phyloP scores from a whole-genome alignment of 495 filamentous ascomycete genomes.

The Xylona heveae region DNA sequence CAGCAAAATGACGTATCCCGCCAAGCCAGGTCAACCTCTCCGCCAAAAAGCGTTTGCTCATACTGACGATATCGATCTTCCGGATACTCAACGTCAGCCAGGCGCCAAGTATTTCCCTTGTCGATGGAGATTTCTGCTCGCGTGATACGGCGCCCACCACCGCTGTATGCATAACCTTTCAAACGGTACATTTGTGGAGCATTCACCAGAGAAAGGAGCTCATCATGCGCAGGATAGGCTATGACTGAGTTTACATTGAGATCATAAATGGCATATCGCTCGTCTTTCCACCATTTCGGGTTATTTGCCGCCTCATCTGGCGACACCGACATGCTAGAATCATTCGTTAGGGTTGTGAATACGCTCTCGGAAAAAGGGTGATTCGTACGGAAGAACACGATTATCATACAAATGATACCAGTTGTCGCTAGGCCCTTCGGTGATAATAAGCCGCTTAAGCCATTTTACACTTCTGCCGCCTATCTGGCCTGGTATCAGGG shows the following conservation, averaged over 20 bases:
- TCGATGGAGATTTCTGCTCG: conserved; percentile 74
- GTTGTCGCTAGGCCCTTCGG: conserved; percentile 62
- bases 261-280: conserved; percentile 89
- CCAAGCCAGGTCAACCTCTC: conserved; percentile 61
- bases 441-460: conserved; percentile 69
- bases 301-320: conserved; percentile 63
- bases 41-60: conserved; percentile 49
- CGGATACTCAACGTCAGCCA: conserved; percentile 65
- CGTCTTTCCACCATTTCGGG: conserved; percentile 70
- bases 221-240: conserved; percentile 66
- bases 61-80: conserved; percentile 71
- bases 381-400: conserved; percentile 46
- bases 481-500: conserved; percentile 83
- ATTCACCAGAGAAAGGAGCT: conserved; percentile 33
- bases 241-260: conserved; percentile 74
- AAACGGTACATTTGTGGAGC: conserved; percentile 34
- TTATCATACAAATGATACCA: conserved; percentile 98
- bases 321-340: no score
- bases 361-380: neutral
- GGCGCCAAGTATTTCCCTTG: conserved; percentile 59
- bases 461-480: conserved; percentile 92
- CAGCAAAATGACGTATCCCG: conserved; percentile 75
- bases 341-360: conserved; percentile 42
- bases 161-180: conserved; percentile 76
- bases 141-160: conserved; percentile 70